Percentiles rank a stretch among this genome's conserved stretches.
phyloP scores from a whole-genome alignment of 2,329 filamentous ascomycete species.

The Xylaria multiplex region DNA sequence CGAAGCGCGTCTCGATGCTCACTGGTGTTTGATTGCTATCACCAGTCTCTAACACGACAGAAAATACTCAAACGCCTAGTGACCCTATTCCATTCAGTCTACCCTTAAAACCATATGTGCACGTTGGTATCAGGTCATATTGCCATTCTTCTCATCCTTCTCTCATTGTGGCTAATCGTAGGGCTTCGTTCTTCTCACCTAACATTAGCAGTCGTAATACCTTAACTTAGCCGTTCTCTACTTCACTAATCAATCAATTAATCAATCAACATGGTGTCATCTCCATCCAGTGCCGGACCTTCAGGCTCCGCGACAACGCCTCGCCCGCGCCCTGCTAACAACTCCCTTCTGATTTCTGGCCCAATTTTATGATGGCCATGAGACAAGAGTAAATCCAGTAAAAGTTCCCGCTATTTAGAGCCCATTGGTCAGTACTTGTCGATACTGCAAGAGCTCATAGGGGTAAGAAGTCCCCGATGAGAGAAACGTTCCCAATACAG shows the following conservation, averaged over 20 bases:
- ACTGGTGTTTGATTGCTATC: not conserved
- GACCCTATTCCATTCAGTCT: constrained; percentile 17
- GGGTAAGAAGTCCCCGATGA: not conserved
- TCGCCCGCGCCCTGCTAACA: constrained; percentile 86
- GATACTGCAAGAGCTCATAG: not conserved
- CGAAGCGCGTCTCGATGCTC: not conserved
- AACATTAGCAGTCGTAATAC: not conserved
- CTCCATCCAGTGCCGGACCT: constrained; percentile 70
- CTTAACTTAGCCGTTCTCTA: not conserved
- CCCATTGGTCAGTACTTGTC: constrained; percentile 13
- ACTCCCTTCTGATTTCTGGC: constrained; percentile 86
- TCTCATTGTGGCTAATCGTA: not conserved
- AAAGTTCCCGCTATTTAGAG: constrained; percentile 72
- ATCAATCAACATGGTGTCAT: constrained; percentile 90
- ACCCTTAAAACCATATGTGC: constrained; percentile 27
- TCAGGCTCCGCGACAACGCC: constrained; percentile 75
- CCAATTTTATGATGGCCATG: constrained; percentile 90
- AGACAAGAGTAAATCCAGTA: constrained; percentile 85
- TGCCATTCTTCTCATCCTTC: not conserved
- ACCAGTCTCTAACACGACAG: not conserved
- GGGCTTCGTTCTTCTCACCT: too few species aligned
- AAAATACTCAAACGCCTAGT: constrained; percentile 22
- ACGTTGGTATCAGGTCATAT: constrained; percentile 28
- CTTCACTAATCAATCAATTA: constrained; percentile 17
- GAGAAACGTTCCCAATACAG: not conserved